Base-by-base conservation (phyloP, 108 stramenopile species). In the Chaetoceros tenuissimus region DNA sequence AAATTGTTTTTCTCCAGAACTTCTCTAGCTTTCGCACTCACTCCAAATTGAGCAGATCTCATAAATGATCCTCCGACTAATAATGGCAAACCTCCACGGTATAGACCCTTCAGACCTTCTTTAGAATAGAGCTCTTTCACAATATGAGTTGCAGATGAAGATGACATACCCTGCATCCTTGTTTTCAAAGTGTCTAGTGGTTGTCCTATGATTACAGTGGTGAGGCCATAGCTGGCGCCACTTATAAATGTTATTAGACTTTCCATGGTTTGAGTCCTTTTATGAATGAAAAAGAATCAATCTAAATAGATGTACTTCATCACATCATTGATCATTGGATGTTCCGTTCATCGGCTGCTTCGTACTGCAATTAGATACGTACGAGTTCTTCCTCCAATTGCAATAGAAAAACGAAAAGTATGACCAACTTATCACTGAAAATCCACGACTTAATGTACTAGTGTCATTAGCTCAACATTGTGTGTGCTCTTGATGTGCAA, bases 171-270 rank as follows among this genome's bases (percentile, higher is more conserved):
- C 48, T 73, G 72, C 72, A 73, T 68, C 16, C 67, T 64, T 28
- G 85, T 82, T 63, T 90, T 92, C 34, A 92, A 59, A 21, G 90
- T 92, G 40, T 92, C 90, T 46, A 87, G 51, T 0, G 92, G 92
- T 68, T 93, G 92, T 5, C 87, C 92, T 3, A 89, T 84, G 0
- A 84, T 34, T 3, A 93, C 92, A 0, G 79, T 87, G 1, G 87
- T 87, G 29, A 75, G 54, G 1, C 92, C 92, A 50, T 87, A 89
- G 49, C 81, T 81, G 19, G 82, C 81, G 24, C 92, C 92, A 3
- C 85, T 81, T 24, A 69, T 66, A 72, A 93, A 93, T 21, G 75
- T 79, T 47, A 84, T 66, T 28, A 53, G 31, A 43, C 57, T 58
- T 44, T n/a, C n/a, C n/a, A n/a, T n/a, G n/a, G n/a, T n/a, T n/a